phyloP scores from a whole-genome alignment of 352 stramenopile genomes.

The Globisporangium rhizosaccharum region DNA sequence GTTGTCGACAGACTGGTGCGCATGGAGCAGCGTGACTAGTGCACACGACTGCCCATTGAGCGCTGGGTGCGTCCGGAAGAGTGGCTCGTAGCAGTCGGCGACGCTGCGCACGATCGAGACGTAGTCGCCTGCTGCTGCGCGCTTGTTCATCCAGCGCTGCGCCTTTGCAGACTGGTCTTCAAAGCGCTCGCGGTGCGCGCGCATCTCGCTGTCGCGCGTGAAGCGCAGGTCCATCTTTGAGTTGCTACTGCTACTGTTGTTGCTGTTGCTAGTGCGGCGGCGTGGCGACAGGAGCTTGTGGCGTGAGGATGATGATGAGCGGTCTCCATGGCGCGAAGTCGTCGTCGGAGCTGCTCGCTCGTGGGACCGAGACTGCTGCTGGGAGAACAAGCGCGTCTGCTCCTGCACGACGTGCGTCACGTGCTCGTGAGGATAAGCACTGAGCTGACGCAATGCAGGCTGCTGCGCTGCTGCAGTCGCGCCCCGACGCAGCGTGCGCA shows the following conservation, averaged over 20 bases:
- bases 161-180: background rate
- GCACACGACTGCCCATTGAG: conserved; percentile 1
- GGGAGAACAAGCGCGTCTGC: conserved; percentile 2
- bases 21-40: background rate
- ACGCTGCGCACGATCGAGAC: conserved; percentile 8
- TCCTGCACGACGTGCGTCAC: background rate
- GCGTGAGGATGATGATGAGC: too few relatives aligned
- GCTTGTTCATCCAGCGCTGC: conserved; percentile 8
- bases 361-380: background rate
- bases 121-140: conserved; percentile 4
- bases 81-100: conserved; percentile 14
- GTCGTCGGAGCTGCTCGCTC: too few relatives aligned
- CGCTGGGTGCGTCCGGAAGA: conserved; percentile 10
- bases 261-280: background rate
- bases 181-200: background rate
- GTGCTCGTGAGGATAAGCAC: background rate
- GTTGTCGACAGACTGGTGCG: background rate
- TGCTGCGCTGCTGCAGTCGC: background rate
- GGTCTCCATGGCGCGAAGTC: too few relatives aligned
- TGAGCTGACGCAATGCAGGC: conserved; percentile 4
- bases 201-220: conserved; percentile 4
- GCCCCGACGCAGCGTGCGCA: background rate
- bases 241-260: background rate
- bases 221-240: conserved; percentile 9
- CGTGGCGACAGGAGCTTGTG: too few relatives aligned